Evolutionary conservation across 2,329 filamentous ascomycete genomes (phyloP).

Genomic region (Monilinia fructicola): DNA sequence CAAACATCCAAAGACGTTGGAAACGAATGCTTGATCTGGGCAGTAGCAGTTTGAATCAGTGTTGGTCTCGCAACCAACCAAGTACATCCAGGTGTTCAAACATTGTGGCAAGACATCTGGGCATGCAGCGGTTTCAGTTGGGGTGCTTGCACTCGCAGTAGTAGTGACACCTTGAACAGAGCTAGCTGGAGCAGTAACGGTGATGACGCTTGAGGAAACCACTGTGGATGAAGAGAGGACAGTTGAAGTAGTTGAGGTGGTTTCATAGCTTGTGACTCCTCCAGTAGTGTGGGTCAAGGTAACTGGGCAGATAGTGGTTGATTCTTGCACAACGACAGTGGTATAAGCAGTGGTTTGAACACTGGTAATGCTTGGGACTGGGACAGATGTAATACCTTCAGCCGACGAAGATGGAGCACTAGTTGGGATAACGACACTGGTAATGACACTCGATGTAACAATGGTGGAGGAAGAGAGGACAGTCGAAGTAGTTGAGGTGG

Average conservation of each 20-base stretch:
- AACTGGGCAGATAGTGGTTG: conserved; percentile 40
- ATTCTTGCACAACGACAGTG: conserved; percentile 30
- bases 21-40: conserved; percentile 71
- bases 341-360: conserved; percentile 30
- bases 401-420: background rate
- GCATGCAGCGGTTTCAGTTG: conserved; percentile 44
- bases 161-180: conserved; percentile 23
- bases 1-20: conserved; percentile 78
- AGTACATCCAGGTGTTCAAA: conserved; percentile 84
- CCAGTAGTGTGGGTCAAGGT: conserved; percentile 23
- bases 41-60: conserved; percentile 84
- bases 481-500: conserved; percentile 37
- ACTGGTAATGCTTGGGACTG: conserved; percentile 10
- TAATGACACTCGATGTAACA: conserved; percentile 26
- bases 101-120: conserved; percentile 80
- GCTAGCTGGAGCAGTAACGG: conserved; percentile 8
- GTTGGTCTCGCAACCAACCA: conserved; percentile 77
- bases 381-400: background rate
- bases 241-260: conserved; percentile 37
- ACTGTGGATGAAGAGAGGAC: conserved; percentile 40
- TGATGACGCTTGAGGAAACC: conserved; percentile 26
- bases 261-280: background rate
- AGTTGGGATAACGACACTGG: background rate
- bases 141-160: conserved; percentile 34
- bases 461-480: conserved; percentile 40